Evolutionary conservation across 2,329 filamentous ascomycete genomes (phyloP).

Genomic region (Seiridium cupressi): DNA sequence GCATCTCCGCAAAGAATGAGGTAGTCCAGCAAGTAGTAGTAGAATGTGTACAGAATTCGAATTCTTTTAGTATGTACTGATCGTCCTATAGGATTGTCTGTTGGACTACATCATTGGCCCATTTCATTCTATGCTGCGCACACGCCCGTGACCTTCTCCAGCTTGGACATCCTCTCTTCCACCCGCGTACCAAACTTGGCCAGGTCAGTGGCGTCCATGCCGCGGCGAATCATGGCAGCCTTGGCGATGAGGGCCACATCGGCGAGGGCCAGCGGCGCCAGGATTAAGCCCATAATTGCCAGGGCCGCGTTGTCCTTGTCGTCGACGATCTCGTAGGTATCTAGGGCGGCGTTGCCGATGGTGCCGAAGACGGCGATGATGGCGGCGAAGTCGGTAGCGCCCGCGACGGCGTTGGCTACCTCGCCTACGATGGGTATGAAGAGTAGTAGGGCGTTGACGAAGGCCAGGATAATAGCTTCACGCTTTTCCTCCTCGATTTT

Average conservation of each 20-base stretch:
- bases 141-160: too few species aligned
- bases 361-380: background rate
- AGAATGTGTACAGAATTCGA: too few species aligned
- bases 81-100: too few species aligned
- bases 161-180: too few species aligned
- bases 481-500: constrained; percentile 22
- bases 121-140: too few species aligned
- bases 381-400: background rate
- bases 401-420: constrained; percentile 4
- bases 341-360: constrained; percentile 11
- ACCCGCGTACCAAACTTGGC: background rate
- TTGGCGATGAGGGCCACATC: background rate
- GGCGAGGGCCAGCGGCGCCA: background rate
- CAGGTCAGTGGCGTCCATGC: background rate
- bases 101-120: too few species aligned
- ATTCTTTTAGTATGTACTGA: too few species aligned
- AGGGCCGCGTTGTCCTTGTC: constrained; percentile 17
- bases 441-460: constrained; percentile 20
- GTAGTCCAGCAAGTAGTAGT: too few species aligned
- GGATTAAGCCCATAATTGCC: constrained; percentile 4
- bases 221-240: constrained; percentile 1
- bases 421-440: constrained; percentile 21
- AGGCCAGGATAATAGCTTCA: constrained; percentile 19
- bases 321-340: constrained; percentile 16
- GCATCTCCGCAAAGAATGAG: too few species aligned